These are phyloP conservation scores for Fusarium sp. DNA, from an alignment of 2,329 filamentous ascomycete genomes.

Conservation along the genomic window DNA sequence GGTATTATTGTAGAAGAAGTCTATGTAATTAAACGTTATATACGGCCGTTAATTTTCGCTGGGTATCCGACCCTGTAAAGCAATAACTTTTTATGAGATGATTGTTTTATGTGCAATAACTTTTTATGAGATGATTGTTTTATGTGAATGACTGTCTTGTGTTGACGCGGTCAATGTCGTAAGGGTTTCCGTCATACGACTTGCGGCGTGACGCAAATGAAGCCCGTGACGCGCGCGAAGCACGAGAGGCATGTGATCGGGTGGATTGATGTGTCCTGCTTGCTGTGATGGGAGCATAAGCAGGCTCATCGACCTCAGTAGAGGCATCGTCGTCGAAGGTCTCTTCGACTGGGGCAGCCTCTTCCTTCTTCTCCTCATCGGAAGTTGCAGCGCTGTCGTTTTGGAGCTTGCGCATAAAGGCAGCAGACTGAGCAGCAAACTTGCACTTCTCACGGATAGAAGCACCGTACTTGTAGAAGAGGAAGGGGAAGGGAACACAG, in stretches of 20 bases:
- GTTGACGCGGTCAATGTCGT: slow-evolving; percentile 38
- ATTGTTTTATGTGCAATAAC: slow-evolving; percentile 15
- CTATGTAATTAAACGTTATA: slow-evolving; percentile 29
- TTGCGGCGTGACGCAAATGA: slow-evolving; percentile 29
- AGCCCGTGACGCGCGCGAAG: slow-evolving; percentile 14
- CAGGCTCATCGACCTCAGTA: slow-evolving; percentile 35
- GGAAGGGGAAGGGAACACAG: slow-evolving; percentile 40
- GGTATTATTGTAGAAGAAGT: slow-evolving; percentile 24
- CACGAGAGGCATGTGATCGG: slow-evolving; percentile 26
- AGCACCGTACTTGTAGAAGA: slow-evolving; percentile 40
- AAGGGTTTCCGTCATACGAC: slow-evolving; percentile 37
- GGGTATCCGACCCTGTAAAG: slow-evolving; percentile 8
- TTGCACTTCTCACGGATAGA: slow-evolving; percentile 41
- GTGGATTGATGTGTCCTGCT: slow-evolving; percentile 19
- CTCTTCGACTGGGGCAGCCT: slow-evolving; percentile 12
- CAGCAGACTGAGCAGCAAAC: slow-evolving; percentile 36
- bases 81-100: slow-evolving; percentile 16
- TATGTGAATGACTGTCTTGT: slow-evolving; percentile 37
- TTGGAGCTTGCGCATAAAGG: slow-evolving; percentile 39
- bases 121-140: slow-evolving; percentile 18
- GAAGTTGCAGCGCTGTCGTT: slow-evolving; percentile 2
- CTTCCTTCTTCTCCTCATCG: slow-evolving; percentile 29
- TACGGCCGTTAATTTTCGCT: slow-evolving; percentile 4
- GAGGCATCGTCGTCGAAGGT: slow-evolving; percentile 31
- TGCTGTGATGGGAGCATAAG: slow-evolving; percentile 29